Evolutionary conservation across 1,284 basidiomycete species (phyloP).

Genomic region (Sphaerobolus stellatus): DNA sequence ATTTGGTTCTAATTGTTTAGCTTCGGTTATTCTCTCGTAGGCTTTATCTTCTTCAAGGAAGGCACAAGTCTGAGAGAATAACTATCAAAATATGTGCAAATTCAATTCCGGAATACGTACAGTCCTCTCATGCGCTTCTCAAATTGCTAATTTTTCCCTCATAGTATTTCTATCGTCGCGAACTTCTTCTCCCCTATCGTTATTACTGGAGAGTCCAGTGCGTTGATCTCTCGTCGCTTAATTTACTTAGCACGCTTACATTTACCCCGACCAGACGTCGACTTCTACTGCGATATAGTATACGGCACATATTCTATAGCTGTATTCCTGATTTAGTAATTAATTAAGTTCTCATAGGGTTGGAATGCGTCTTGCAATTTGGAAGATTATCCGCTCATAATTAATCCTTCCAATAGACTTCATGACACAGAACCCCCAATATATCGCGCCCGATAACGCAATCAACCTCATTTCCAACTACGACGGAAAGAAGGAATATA

Average conservation of each 20-base stretch:
- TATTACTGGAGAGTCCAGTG: slow-evolving; percentile 84
- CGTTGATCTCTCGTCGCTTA: slow-evolving; percentile 20
- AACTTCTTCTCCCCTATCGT: slow-evolving; percentile 66
- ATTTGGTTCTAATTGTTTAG: too few species aligned
- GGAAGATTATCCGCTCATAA: neutral
- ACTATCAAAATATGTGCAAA: slow-evolving; percentile 75
- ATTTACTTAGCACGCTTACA: slow-evolving; percentile 25
- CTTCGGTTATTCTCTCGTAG: too few species aligned
- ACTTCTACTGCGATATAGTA: slow-evolving; percentile 75
- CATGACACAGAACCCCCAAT: slow-evolving; percentile 62
- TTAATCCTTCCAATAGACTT: slow-evolving; percentile 63
- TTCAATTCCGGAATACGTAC: slow-evolving; percentile 81
- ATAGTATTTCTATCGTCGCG: slow-evolving; percentile 78
- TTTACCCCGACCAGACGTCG: slow-evolving; percentile 56
- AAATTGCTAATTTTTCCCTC: slow-evolving; percentile 13
- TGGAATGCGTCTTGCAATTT: slow-evolving; percentile 14
- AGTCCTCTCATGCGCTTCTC: slow-evolving; percentile 9
- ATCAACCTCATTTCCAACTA: slow-evolving; percentile 76
- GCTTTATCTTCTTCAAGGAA: too few species aligned
- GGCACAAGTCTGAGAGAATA: too few species aligned
- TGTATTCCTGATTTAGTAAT: too few species aligned
- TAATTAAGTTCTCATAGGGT: slow-evolving; percentile 66
- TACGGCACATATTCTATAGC: slow-evolving; percentile 80
- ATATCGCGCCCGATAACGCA: slow-evolving; percentile 67
- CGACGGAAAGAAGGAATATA: slow-evolving; percentile 69